Evolutionary conservation across 1,284 basidiomycete genomes (phyloP).

Genomic region (Papiliotrema nemorosa): DNA sequence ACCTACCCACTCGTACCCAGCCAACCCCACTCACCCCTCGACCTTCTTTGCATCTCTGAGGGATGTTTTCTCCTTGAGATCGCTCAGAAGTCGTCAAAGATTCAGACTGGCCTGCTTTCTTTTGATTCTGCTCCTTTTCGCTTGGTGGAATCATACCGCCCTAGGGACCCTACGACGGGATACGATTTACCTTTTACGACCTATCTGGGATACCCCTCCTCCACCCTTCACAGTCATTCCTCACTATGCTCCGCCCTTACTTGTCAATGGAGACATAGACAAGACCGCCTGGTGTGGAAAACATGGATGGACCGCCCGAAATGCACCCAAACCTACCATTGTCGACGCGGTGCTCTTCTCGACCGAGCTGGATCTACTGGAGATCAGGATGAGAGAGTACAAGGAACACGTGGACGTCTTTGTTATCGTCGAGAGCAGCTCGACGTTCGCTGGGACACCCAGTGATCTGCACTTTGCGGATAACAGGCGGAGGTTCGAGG

Average conservation of each 20-base stretch:
- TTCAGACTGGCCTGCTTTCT: too few relatives aligned
- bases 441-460: constrained; percentile 60
- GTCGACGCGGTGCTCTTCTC: constrained; percentile 61
- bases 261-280: neutral
- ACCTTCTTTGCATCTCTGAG: too few relatives aligned
- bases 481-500: constrained; percentile 15
- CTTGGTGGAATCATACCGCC: neutral
- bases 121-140: neutral
- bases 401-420: constrained; percentile 61
- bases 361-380: constrained; percentile 65
- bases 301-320: constrained; percentile 18
- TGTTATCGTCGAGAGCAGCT: constrained; percentile 63
- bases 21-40: too few relatives aligned
- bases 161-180: constrained; percentile 21
- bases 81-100: too few relatives aligned
- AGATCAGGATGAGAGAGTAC: constrained; percentile 65
- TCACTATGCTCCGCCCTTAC: constrained; percentile 14
- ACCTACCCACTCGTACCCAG: too few relatives aligned
- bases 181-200: constrained; percentile 27
- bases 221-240: constrained; percentile 15
- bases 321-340: constrained; percentile 5
- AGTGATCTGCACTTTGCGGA: constrained; percentile 57
- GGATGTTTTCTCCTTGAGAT: too few relatives aligned
- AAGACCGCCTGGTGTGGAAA: constrained; percentile 18
- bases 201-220: constrained; percentile 28